Percentiles rank a stretch among this genome's conserved stretches.
Evolutionary conservation across 2,329 filamentous ascomycete genomes (phyloP).

Genomic region (Arthrinium puccinioides): DNA sequence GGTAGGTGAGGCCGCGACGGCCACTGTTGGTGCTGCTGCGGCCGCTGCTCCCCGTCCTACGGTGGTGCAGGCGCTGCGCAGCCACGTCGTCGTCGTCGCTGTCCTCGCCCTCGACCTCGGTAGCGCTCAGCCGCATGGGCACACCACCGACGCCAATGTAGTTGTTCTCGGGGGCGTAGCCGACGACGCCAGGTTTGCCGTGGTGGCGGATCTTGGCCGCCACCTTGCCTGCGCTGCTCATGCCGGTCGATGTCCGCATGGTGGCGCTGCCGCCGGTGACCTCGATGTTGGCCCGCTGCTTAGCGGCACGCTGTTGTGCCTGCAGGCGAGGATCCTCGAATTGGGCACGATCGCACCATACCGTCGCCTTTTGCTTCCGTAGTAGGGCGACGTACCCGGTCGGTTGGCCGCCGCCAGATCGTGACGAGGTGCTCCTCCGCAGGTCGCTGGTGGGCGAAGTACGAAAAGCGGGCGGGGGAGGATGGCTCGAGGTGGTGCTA

Average conservation of each 20-base stretch:
- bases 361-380: slow-evolving; percentile 92
- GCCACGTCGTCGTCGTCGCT: slow-evolving; percentile 64
- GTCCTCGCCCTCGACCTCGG: slow-evolving; percentile 84
- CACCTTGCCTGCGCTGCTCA: slow-evolving; percentile 56
- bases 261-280: slow-evolving; percentile 54
- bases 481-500: slow-evolving; percentile 65
- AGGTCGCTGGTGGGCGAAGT: slow-evolving; percentile 50
- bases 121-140: slow-evolving; percentile 87
- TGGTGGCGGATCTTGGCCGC: slow-evolving; percentile 85
- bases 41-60: slow-evolving; percentile 67
- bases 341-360: slow-evolving; percentile 95
- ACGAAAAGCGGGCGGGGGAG: slow-evolving; percentile 49
- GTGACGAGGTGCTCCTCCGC: slow-evolving; percentile 73
- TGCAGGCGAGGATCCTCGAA: slow-evolving; percentile 80
- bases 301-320: slow-evolving; percentile 79
- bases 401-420: slow-evolving; percentile 55
- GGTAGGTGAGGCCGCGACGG: slow-evolving; percentile 38
- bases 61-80: slow-evolving; percentile 50
- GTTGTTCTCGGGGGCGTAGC: slow-evolving; percentile 71
- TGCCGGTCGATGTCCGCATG: slow-evolving; percentile 54
- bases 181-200: slow-evolving; percentile 69
- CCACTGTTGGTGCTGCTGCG: slow-evolving; percentile 58
- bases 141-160: slow-evolving; percentile 72
- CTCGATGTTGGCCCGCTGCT: slow-evolving; percentile 78
- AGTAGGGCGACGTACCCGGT: slow-evolving; percentile 92